Conservation (phyloP, 2,329 filamentous ascomycete species). For the Graphiopsis chlorocephala region DNA sequence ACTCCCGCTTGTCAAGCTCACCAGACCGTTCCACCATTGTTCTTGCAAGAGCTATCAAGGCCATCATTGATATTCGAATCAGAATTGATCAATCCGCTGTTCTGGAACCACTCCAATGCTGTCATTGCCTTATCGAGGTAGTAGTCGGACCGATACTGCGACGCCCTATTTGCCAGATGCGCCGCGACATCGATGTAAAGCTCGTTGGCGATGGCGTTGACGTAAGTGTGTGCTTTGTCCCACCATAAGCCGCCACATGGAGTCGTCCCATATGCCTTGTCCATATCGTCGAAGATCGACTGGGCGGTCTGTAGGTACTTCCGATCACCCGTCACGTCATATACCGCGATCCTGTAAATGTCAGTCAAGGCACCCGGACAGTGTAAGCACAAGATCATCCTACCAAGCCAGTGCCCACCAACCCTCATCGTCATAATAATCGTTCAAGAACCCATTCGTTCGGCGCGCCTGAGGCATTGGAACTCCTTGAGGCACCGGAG, state of each 20-base stretch:
- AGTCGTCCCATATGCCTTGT: conserved; percentile 41
- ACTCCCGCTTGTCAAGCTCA: no score
- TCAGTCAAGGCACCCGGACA: neutral
- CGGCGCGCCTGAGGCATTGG: neutral
- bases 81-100: conserved; percentile 50
- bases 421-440: conserved; percentile 53
- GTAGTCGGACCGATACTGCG: conserved; percentile 21
- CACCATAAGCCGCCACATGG: conserved; percentile 52
- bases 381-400: neutral
- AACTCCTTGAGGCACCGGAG: neutral
- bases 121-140: conserved; percentile 48
- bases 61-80: conserved; percentile 55
- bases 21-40: conserved; percentile 48
- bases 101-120: conserved; percentile 52
- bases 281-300: conserved; percentile 50
- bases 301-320: conserved; percentile 48
- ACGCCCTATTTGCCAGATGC: conserved; percentile 53
- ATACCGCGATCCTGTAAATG: conserved; percentile 43
- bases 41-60: conserved; percentile 47
- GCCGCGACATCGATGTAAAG: conserved; percentile 56
- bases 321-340: conserved; percentile 48
- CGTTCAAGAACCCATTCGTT: conserved; percentile 28
- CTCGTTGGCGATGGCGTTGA: conserved; percentile 57
- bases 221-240: conserved; percentile 45
- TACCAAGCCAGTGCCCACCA: conserved; percentile 55